Evolutionary conservation across 345 rosid genomes (phyloP).

Genomic region (Moringa oleifera): DNA sequence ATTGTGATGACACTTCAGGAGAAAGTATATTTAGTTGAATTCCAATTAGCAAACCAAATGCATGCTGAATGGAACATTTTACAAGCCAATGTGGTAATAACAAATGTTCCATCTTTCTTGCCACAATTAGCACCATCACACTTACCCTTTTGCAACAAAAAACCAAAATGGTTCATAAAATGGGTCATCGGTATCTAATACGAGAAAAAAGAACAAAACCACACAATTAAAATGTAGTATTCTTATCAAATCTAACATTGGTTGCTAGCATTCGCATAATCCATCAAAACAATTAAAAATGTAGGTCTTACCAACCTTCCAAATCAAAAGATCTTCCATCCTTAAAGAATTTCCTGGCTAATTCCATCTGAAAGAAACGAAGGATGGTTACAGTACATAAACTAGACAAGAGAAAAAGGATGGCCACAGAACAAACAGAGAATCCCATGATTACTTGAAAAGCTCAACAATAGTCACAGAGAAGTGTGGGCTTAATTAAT

Average conservation of each 20-base stretch:
- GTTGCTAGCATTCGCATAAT: neutral
- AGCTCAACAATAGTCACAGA: neutral
- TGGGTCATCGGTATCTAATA: neutral
- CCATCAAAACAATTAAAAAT: neutral
- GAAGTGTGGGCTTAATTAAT: neutral
- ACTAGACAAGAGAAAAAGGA: neutral
- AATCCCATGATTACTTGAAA: neutral
- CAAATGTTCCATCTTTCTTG: neutral
- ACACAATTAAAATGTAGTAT: neutral
- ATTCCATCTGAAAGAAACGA: constrained; percentile 52
- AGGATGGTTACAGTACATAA: neutral
- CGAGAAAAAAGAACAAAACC: too few species aligned
- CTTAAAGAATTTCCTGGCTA: constrained; percentile 69
- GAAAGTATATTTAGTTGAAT: neutral
- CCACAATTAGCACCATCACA: neutral
- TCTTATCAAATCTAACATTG: neutral
- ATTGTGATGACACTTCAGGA: neutral
- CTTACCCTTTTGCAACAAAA: neutral
- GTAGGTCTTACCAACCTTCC: constrained; percentile 51
- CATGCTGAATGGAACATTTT: neutral
- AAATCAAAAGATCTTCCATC: constrained; percentile 79
- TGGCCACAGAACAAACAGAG: neutral
- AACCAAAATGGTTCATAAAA: neutral
- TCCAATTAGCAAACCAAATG: neutral
- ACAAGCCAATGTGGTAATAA: too few species aligned